Base-by-base conservation (phyloP, 176 grass and related monocot genomes). In the Musa itinerans region DNA sequence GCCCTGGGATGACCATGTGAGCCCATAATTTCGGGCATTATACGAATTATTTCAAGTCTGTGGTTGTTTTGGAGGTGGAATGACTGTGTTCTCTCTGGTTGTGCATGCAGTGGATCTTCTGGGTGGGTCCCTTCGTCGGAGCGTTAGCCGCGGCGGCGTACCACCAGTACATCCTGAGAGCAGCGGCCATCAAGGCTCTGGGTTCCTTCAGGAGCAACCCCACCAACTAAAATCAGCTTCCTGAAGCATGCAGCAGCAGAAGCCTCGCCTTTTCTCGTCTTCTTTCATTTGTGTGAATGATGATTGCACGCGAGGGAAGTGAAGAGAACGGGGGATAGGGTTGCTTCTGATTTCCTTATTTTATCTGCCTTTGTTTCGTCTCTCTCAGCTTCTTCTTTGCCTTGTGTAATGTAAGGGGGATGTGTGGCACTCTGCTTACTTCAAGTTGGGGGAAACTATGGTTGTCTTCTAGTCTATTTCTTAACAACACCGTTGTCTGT, bases 191-290 rank as follows among this genome's bases (percentile, higher is more conserved):
- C 73, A 75, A 75, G 54, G 73, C 73, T 10, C 73, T 75, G 54
- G 73, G 73, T 10, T 75, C 73, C 26, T 75, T 75, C 73, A 59
- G 73, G 55, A 75, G 73, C 73, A 75, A 75, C 73, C 54, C 73
- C 54, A n/a, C 16, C 73, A 75, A 75, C 73, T 75, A 58, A 75
- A 26, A 49, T 5, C 14, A 14, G 11, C 19, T 9, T 43, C 34
- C 57, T 61, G 7, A 21, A 61, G n/a, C 7, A 8, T n/a, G 57
- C 57, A 61, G 57, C 57, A 61, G 57, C 57, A 61, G n/a, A 61
- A 61, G 34, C 43, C 48, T 20, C 68, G 17, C 8, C 26, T 23
- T 51, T 70, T 11, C 68, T 51, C 8, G 17, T 70, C 48, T 21
- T 19, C 19, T 51, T 50, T 20, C 7, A 21, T 51, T 50, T 10